Evolutionary conservation across 2,329 filamentous ascomycete genomes (phyloP).

Genomic region (Karstenula rhodostoma): DNA sequence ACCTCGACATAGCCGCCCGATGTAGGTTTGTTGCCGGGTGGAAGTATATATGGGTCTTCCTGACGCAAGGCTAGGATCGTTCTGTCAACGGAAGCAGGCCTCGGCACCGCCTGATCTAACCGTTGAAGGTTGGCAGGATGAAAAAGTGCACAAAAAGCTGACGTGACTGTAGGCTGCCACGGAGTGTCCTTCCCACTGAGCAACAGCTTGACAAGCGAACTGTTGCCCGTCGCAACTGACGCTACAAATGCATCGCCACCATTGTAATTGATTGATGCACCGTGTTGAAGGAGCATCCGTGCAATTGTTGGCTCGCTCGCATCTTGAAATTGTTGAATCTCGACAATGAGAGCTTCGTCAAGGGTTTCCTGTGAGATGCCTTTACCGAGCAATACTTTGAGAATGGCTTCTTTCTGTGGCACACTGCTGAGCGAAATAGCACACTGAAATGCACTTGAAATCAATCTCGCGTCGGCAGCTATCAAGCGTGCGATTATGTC

Average conservation of each 20-base stretch:
- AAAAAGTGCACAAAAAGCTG: slow-evolving; percentile 39
- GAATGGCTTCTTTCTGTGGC: slow-evolving; percentile 36
- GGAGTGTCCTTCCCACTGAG: slow-evolving; percentile 50
- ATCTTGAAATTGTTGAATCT: slow-evolving; percentile 31
- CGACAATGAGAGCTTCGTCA: slow-evolving; percentile 37
- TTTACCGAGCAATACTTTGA: slow-evolving; percentile 34
- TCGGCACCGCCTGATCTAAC: background rate
- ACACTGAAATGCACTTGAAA: slow-evolving; percentile 38
- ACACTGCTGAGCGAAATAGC: slow-evolving; percentile 32
- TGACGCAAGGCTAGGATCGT: background rate
- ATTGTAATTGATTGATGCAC: slow-evolving; percentile 58
- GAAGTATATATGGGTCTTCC: background rate
- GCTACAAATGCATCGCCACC: slow-evolving; percentile 63
- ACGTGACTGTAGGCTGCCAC: slow-evolving; percentile 35
- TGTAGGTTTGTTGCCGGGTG: background rate
- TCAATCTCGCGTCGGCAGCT: slow-evolving; percentile 29
- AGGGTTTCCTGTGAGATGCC: slow-evolving; percentile 40
- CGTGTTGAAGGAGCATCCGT: slow-evolving; percentile 39
- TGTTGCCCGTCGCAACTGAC: slow-evolving; percentile 62
- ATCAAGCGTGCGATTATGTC: slow-evolving; percentile 44
- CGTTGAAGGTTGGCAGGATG: slow-evolving; percentile 13
- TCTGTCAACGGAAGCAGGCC: background rate
- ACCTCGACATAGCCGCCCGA: slow-evolving; percentile 22
- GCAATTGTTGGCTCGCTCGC: slow-evolving; percentile 36
- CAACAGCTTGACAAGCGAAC: slow-evolving; percentile 60